phyloP scores from a whole-genome alignment of 129 eudicot genomes.

The Flaveria robusta region DNA sequence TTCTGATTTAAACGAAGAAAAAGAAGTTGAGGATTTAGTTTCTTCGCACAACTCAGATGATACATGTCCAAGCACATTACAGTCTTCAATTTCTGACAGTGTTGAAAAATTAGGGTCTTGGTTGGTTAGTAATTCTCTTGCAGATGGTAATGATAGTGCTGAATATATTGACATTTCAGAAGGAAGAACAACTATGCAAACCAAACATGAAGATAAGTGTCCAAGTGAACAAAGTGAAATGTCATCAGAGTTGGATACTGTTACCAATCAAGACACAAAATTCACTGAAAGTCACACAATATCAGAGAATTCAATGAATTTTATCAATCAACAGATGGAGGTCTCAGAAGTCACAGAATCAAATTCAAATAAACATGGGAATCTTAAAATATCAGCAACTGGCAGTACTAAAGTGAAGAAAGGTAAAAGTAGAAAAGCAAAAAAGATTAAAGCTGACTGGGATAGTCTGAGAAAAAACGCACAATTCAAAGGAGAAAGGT shows the following conservation, averaged over 20 bases:
- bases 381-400: conserved; percentile 17
- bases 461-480: conserved; percentile 67
- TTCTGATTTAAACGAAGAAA: conserved; percentile 39
- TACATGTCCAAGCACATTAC: conserved; percentile 36
- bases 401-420: conserved; percentile 39
- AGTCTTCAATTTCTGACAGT: conserved; percentile 44
- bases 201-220: conserved; percentile 42
- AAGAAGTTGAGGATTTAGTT: conserved; percentile 54
- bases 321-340: conserved; percentile 28
- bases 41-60: conserved; percentile 56
- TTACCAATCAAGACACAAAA: conserved; percentile 16
- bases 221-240: conserved; percentile 57
- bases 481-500: conserved; percentile 44
- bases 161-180: conserved; percentile 29
- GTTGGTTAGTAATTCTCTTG: conserved; percentile 32
- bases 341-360: conserved; percentile 46
- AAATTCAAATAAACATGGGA: conserved; percentile 24
- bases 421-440: conserved; percentile 46
- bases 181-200: conserved; percentile 34
- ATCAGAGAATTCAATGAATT: conserved; percentile 21
- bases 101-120: conserved; percentile 43
- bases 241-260: conserved; percentile 47
- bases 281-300: conserved; percentile 18
- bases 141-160: conserved; percentile 28
- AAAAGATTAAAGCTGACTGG: conserved; percentile 56